Evolutionary conservation across 305 asterid genomes (phyloP), one percentile per base, ranked within the genome.

Genomic region (Fraxinus floribunda): DNA sequence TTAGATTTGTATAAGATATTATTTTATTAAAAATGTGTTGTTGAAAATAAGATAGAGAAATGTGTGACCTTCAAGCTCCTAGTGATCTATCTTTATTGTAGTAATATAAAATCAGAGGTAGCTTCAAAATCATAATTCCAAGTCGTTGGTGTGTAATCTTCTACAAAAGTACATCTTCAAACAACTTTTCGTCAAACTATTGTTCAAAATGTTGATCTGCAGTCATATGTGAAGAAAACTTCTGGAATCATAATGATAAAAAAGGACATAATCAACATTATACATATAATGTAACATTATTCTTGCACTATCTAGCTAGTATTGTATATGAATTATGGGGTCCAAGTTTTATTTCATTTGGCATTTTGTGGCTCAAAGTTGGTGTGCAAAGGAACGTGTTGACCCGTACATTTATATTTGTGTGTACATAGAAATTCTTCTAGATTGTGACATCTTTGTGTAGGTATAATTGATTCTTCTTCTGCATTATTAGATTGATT

Each of bases 361-460:
- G 74, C 81, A 80, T 87, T 88, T 87, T 81, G 88, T 90, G 90
- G 86, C 84, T 80, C 83, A 72, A 80, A 86, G 86, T 78, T 70
- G 84, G 88, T 60, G 76, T 78, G 78, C 84, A 85, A 88, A 85
- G 88, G 70, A 86, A 86, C 86, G 87, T 78, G 82, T 87, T 86
- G 90, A 80, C 90, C 92, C 90, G 77, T 84, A 20, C 3, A 2
- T 52, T 34, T 34, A 34, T 34, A 34, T 34, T 34, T 3, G 36
- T 34, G 36, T 2, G 36, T 34, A 3, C 36, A 34, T 34, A 3
- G 36, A 34, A 13, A 77, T 81, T 83, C 82, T 39, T 60, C 34
- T 8, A 64, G 84, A 81, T 76, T n/a, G 82, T 75, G 87, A 88
- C 88, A 34, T 76, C 60, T 29, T 34, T 18, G 85, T 32, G 35